phyloP scores from a whole-genome alignment of 2,329 filamentous ascomycete species.

The Xylariaceae sp. region DNA sequence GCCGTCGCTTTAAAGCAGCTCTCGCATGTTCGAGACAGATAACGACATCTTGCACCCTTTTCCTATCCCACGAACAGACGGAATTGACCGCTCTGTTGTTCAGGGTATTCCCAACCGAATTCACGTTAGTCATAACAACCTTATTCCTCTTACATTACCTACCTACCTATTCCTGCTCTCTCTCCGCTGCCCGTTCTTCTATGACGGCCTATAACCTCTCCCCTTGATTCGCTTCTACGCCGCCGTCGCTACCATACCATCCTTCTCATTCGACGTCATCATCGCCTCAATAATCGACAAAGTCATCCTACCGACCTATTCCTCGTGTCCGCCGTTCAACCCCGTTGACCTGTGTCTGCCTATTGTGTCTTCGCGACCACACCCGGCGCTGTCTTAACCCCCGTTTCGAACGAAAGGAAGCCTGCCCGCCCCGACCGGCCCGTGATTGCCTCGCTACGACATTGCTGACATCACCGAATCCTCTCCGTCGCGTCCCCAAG shows the following conservation, averaged over 20 bases:
- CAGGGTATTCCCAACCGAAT: conserved; percentile 1
- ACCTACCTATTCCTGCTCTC: neutral
- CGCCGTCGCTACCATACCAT: neutral
- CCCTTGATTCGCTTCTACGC: neutral
- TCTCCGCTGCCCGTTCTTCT: conserved; percentile 7
- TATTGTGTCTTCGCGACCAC: neutral
- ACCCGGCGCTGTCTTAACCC: conserved; percentile 4
- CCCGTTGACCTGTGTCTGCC: neutral
- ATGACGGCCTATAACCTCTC: conserved; percentile 2
- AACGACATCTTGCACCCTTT: conserved; percentile 1
- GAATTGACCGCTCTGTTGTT: conserved; percentile 5
- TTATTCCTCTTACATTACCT: neutral
- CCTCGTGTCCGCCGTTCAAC: neutral
- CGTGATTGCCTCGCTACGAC: neutral
- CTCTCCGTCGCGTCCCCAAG: neutral
- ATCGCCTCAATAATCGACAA: neutral
- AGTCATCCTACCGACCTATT: neutral
- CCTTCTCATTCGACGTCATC: conserved; percentile 1
- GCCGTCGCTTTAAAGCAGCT: neutral
- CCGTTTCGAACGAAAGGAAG: neutral
- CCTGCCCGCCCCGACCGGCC: neutral
- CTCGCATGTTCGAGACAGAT: neutral
- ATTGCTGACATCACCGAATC: conserved; percentile 1
- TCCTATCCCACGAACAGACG: neutral
- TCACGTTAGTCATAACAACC: neutral